Evolutionary conservation across 306 rosid species (phyloP), one percentile per base, ranked within the genome.

Genomic region (Phaseolus lunatus): DNA sequence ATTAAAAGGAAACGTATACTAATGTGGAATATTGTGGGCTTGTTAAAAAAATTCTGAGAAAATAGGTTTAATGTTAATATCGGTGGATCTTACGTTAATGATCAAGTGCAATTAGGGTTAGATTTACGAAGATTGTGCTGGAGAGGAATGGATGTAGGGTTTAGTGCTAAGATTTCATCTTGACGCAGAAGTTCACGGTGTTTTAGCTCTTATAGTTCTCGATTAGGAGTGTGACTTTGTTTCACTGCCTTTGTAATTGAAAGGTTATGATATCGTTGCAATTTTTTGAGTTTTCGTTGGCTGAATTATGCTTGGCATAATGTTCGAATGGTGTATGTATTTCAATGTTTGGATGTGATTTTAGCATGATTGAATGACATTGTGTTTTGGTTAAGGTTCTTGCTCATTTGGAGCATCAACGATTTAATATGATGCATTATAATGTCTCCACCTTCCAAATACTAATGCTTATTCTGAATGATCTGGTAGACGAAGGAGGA

Each of bases 401-500:
- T 64, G 59, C 44, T 75, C 39, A 22, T 16, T 0, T 74, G 70
- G 75, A 33, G 84, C 72, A 57, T 66, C 31, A 76, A 15, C 67
- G 24, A 41, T 70, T 70, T 59, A 70, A 4, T 70, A 33, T 80
- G 80, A 29, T 66, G 39, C 23, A 54, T 48, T 73, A 9, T 61
- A 27, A 23, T 61, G 73, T 72, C 23, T 47, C 57, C 49, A 53
- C 41, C 67, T 62, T 41, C 69, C 54, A 68, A 86, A 61, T 50
- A 26, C 84, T 89, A 70, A 86, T 62, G 35, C 67, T 37, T 73
- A 69, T 67, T 62, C 13, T 85, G 81, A 57, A 76, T 83, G 48
- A 80, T 86, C 65, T 71, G 87, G 89, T 80, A 96, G 99, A 91
- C 87, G 48, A 82, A 89, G 80, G 91, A 89, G 81, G 99, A 96